Evolutionary conservation across 805 yeast genomes (phyloP).

Genomic region (Yamadazyma sp.): DNA sequence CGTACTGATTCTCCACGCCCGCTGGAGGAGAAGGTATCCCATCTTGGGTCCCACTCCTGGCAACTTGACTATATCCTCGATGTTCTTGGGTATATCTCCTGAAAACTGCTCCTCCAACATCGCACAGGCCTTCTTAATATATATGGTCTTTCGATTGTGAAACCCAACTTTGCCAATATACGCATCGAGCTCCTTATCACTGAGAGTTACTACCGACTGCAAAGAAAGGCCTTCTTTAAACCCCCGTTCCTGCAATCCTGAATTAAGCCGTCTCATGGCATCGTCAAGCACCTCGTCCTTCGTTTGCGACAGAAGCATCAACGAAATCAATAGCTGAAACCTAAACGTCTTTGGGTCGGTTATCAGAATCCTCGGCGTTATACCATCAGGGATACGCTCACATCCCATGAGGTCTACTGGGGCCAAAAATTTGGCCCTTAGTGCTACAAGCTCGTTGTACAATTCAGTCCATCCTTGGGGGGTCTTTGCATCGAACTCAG

Average conservation of each 20-base stretch:
- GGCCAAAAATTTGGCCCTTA: slow-evolving; percentile 66
- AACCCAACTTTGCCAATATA: slow-evolving; percentile 83
- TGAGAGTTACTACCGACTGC: slow-evolving; percentile 49
- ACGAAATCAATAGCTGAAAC: slow-evolving; percentile 72
- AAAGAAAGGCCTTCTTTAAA: slow-evolving; percentile 54
- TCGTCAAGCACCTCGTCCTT: slow-evolving; percentile 81
- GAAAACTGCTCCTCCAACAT: slow-evolving; percentile 49
- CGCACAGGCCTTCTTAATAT: slow-evolving; percentile 59
- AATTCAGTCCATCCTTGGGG: slow-evolving; percentile 54
- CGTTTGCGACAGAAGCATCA: slow-evolving; percentile 90
- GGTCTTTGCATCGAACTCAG: slow-evolving; percentile 7
- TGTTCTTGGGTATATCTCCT: slow-evolving; percentile 72
- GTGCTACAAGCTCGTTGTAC: slow-evolving; percentile 58
- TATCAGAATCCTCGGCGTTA: slow-evolving; percentile 33
- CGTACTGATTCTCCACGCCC: slow-evolving; percentile 71
- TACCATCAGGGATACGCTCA: slow-evolving; percentile 52
- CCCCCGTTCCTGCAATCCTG: slow-evolving; percentile 38
- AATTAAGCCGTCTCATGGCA: slow-evolving; percentile 65
- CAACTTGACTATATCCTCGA: slow-evolving; percentile 60
- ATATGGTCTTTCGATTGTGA: slow-evolving; percentile 75
- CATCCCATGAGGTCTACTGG: slow-evolving; percentile 93
- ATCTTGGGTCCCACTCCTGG: slow-evolving; percentile 97
- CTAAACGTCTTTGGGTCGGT: slow-evolving; percentile 47
- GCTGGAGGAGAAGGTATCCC: slow-evolving; percentile 80
- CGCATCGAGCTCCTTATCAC: slow-evolving; percentile 58